phyloP scores from a whole-genome alignment of 352 stramenopile species.

The Globisporangium parvum region DNA sequence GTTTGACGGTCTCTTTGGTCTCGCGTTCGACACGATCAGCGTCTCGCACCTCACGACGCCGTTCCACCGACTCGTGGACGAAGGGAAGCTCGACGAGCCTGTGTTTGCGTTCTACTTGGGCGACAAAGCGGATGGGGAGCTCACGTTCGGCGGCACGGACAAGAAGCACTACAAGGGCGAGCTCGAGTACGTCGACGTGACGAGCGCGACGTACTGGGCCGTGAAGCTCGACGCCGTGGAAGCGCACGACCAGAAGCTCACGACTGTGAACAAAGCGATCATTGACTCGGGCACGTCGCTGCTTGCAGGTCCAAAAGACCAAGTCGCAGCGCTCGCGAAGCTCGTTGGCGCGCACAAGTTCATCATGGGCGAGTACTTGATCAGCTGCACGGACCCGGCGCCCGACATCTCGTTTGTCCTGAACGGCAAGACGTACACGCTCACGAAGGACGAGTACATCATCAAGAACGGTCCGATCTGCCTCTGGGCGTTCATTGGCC shows the following conservation, averaged over 20 bases:
- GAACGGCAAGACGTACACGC: slow-evolving; percentile 77
- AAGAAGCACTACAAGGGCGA: slow-evolving; percentile 82
- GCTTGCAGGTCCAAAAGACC: slow-evolving; percentile 13
- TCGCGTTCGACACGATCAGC: slow-evolving; percentile 84
- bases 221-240: slow-evolving; percentile 32
- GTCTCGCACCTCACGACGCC: slow-evolving; percentile 75
- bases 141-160: slow-evolving; percentile 37
- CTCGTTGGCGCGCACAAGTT: slow-evolving; percentile 67
- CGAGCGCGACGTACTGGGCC: slow-evolving; percentile 16
- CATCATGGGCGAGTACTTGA: slow-evolving; percentile 89
- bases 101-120: slow-evolving; percentile 90
- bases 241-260: slow-evolving; percentile 24
- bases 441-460: slow-evolving; percentile 87
- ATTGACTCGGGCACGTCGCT: slow-evolving; percentile 21
- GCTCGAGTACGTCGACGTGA: slow-evolving; percentile 57
- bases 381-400: slow-evolving; percentile 82
- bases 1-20: slow-evolving; percentile 91
- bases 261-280: slow-evolving; percentile 17
- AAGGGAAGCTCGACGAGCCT: slow-evolving; percentile 54
- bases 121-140: slow-evolving; percentile 25
- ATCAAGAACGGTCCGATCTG: slow-evolving; percentile 51
- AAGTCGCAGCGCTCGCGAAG: slow-evolving; percentile 17
- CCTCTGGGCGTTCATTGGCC: slow-evolving; percentile 12
- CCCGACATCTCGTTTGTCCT: slow-evolving; percentile 89
- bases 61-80: slow-evolving; percentile 84